phyloP scores from a whole-genome alignment of 1,284 basidiomycete species.

The Xerocomus minutiporus region DNA sequence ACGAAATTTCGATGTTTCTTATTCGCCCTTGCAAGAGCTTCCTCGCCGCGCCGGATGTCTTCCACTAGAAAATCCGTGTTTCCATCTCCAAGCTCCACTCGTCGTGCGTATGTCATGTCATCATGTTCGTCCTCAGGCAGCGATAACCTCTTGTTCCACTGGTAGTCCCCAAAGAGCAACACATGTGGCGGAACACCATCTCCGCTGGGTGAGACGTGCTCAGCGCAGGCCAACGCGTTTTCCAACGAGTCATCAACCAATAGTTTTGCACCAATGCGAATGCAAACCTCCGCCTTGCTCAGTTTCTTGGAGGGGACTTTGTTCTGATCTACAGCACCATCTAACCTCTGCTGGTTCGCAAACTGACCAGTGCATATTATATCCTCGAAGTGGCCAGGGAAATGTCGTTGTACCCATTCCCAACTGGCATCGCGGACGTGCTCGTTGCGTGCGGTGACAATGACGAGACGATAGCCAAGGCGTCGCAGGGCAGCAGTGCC shows the following conservation, averaged over 20 bases:
- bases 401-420: conserved; percentile 63
- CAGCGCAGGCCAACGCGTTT: conserved; percentile 62
- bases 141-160: conserved; percentile 62
- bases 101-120: conserved; percentile 55
- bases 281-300: conserved; percentile 70
- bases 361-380: conserved; percentile 78
- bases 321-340: conserved; percentile 36
- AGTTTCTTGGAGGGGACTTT: conserved; percentile 52
- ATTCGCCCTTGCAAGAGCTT: conserved; percentile 17
- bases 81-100: conserved; percentile 43
- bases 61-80: conserved; percentile 55
- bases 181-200: conserved; percentile 41
- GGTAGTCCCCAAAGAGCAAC: conserved; percentile 74
- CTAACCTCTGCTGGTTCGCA: conserved; percentile 30
- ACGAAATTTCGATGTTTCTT: conserved; percentile 39
- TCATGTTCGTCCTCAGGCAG: conserved; percentile 43
- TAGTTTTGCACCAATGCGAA: conserved; percentile 56
- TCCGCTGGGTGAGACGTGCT: conserved; percentile 18
- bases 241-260: conserved; percentile 78
- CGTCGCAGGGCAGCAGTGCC: conserved; percentile 52
- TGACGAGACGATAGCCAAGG: conserved; percentile 64
- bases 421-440: conserved; percentile 57
- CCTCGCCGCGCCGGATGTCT: conserved; percentile 33
- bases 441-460: conserved; percentile 70
- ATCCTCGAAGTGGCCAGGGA: conserved; percentile 63